A percentile compares a stretch with the other conserved stretches of the same genome.
phyloP scores from a whole-genome alignment of 2,329 filamentous ascomycete genomes.

The Diaporthe humulicola region DNA sequence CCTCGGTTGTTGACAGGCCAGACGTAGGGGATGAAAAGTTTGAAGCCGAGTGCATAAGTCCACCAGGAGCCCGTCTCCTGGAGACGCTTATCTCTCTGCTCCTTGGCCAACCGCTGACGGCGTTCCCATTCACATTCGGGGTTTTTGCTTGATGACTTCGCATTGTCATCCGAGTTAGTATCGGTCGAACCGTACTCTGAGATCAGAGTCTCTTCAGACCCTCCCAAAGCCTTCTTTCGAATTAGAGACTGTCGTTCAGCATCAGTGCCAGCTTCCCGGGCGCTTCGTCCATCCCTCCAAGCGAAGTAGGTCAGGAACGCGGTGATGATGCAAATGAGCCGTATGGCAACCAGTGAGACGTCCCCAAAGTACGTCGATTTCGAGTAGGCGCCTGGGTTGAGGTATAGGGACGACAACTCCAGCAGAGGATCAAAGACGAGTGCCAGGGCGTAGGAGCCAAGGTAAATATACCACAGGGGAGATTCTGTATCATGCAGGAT shows the following conservation, averaged over 20 bases:
- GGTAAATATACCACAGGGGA: conserved; percentile 73
- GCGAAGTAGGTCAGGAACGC: conserved; percentile 51
- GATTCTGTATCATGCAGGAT: conserved; percentile 64
- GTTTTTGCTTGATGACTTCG: conserved; percentile 48
- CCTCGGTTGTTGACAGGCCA: conserved; percentile 77
- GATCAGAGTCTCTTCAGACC: conserved; percentile 42
- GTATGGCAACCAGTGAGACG: conserved; percentile 48
- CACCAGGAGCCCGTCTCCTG: conserved; percentile 83
- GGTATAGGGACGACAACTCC: conserved; percentile 46
- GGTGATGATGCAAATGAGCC: conserved; percentile 52
- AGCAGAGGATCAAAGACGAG: conserved; percentile 67
- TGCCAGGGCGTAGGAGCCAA: conserved; percentile 72
- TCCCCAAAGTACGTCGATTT: conserved; percentile 45
- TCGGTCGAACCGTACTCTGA: conserved; percentile 38
- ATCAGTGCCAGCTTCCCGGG: conserved; percentile 54
- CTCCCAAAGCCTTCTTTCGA: conserved; percentile 50
- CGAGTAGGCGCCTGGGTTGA: conserved; percentile 25
- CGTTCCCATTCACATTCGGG: conserved; percentile 69
- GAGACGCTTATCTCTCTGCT: conserved; percentile 76
- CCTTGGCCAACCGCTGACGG: conserved; percentile 65
- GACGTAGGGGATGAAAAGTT: conserved; percentile 83
- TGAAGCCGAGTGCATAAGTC: conserved; percentile 80
- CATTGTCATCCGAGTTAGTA: conserved; percentile 35
- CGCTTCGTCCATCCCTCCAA: conserved; percentile 39
- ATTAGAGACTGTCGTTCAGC: conserved; percentile 72